Percentiles rank a stretch among this genome's conserved stretches.
Conservation (phyloP, 305 asterid species). For the Rubia balearica region DNA sequence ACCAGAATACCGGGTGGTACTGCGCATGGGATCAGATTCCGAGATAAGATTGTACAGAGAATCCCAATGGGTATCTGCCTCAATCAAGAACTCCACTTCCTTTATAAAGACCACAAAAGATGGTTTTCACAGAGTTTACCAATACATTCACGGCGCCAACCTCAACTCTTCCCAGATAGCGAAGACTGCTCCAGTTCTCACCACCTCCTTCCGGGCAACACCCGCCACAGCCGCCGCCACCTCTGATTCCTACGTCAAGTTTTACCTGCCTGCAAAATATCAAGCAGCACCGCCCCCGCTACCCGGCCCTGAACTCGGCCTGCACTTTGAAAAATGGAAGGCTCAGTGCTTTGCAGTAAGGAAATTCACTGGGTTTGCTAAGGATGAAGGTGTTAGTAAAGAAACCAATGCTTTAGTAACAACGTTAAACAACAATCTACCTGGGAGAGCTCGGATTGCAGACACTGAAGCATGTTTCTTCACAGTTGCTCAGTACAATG, state of each 20-base stretch:
- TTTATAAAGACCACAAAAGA: slow-evolving; percentile 17
- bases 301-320: slow-evolving; percentile 13
- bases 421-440: not conserved
- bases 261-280: slow-evolving; percentile 19
- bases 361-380: slow-evolving; percentile 22
- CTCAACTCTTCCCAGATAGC: slow-evolving; percentile 13
- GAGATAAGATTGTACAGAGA: slow-evolving; percentile 23
- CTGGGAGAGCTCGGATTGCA: not conserved
- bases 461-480: slow-evolving; percentile 1
- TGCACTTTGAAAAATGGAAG: slow-evolving; percentile 16
- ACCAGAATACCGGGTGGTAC: slow-evolving; percentile 15
- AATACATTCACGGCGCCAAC: slow-evolving; percentile 23
- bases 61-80: slow-evolving; percentile 19
- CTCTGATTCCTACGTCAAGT: slow-evolving; percentile 18
- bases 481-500: slow-evolving; percentile 20
- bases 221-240: not conserved
- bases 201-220: slow-evolving; percentile 10
- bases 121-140: slow-evolving; percentile 25
- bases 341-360: slow-evolving; percentile 18
- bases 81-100: slow-evolving; percentile 8
- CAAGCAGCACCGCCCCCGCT: slow-evolving; percentile 14
- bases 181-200: slow-evolving; percentile 21
- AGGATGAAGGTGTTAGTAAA: slow-evolving; percentile 13
- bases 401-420: slow-evolving; percentile 7
- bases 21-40: slow-evolving; percentile 15